Base-by-base conservation (phyloP, 345 rosid species). In the Xanthoceras sorbifolium region DNA sequence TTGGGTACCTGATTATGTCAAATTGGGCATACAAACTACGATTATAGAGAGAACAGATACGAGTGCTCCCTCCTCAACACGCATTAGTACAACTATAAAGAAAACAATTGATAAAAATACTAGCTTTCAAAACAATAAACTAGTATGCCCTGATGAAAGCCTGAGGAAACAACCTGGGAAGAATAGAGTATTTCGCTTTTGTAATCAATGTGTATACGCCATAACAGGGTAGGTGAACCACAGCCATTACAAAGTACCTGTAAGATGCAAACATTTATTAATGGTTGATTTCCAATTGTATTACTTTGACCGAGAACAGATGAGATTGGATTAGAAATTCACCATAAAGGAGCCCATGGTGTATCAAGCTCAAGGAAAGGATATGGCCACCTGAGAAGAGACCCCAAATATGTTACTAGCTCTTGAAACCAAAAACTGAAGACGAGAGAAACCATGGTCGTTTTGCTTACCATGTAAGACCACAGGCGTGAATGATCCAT, bases 401-500 rank as follows among this genome's bases (percentile, higher is more conserved):
- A 17, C 12, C 4, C 64, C 62, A 25, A 28, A 50, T 12, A 40
- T 40, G 74, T 79, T 44, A 77, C 23, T 36, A 48, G 12, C 36
- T 54, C 60, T 75, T 57, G 54, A 50, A 38, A 34, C 18, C 23
- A 69, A n/a, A 26, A 71, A 57, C 22, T 31, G 20, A 10, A 38
- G 17, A 29, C 18, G 25, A 31, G 22, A 46, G 22, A 18, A 22
- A 15, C 1, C 31, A 3, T n/a, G 23, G 3, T 31, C 4, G 34
- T 52, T 14, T 65, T 80, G 62, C 69, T 80, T 87, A 93, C 99
- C 94, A 89, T 67, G 93, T 81, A 76, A 90, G 82, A 5, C 99
- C 94, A 77, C 90, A 86, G 63, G 94, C 93, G 75, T 92, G 98
- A 75, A 93, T 82, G 71, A 87, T 83, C 99, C 98, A 96, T 71